A percentile compares a stretch with the other conserved stretches of the same genome.
phyloP scores from a whole-genome alignment of 1,284 basidiomycete species.

The Erythrobasidium hasegawianum region DNA sequence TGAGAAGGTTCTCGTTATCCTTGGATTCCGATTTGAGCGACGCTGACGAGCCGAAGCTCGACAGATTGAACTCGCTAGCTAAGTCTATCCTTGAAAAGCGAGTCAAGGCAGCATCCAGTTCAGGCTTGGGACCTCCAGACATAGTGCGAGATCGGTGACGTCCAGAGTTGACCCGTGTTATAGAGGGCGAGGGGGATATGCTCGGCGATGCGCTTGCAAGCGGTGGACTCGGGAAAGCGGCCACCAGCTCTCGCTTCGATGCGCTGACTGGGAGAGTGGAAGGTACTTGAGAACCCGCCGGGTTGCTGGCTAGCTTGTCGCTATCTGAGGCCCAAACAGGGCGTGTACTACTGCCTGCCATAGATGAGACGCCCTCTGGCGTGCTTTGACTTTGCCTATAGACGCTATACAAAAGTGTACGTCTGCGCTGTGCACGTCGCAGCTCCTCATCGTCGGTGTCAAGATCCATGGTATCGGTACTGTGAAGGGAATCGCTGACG shows the following conservation, averaged over 20 bases:
- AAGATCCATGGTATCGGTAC: conserved; percentile 13
- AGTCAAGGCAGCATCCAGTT: conserved; percentile 17
- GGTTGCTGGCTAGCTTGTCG: background rate
- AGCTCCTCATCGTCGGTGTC: conserved; percentile 34
- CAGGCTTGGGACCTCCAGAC: conserved; percentile 9
- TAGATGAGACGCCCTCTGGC: background rate
- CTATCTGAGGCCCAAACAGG: background rate
- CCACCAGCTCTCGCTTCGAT: background rate
- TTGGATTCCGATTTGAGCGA: background rate
- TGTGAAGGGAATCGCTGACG: conserved; percentile 12
- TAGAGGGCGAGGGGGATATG: background rate
- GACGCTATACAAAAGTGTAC: conserved; percentile 36
- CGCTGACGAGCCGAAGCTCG: conserved; percentile 11
- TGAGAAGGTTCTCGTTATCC: background rate
- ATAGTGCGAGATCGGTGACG: conserved; percentile 7
- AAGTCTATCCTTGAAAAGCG: conserved; percentile 32
- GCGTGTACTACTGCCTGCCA: background rate
- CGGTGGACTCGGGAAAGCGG: background rate
- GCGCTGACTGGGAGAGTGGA: background rate
- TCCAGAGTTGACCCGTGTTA: background rate
- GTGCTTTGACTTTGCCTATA: conserved; percentile 25
- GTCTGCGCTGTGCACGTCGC: conserved; percentile 30
- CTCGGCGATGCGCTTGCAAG: background rate
- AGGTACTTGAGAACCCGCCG: background rate
- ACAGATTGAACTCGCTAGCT: conserved; percentile 15